These are phyloP conservation scores for Chaetomium globosum DNA, from an alignment of 2,329 filamentous ascomycete genomes.

Conservation along the genomic window DNA sequence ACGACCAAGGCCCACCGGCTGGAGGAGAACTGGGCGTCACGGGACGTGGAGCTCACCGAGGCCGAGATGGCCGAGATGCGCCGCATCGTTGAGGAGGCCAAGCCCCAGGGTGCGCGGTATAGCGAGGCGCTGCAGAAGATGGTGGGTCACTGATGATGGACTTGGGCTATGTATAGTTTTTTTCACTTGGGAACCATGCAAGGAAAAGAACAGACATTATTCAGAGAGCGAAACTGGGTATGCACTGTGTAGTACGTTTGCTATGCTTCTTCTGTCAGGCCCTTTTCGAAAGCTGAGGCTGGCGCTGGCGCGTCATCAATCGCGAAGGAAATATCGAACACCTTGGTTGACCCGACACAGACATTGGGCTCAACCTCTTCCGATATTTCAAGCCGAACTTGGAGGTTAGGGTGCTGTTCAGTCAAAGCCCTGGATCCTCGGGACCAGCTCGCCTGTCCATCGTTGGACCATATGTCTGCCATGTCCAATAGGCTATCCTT, in stretches of 20 bases:
- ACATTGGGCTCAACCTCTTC: neutral
- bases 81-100: constrained; percentile 13
- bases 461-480: too few species aligned
- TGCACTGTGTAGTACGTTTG: too few species aligned
- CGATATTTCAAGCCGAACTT: neutral
- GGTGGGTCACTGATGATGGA: constrained; percentile 7
- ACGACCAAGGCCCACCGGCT: constrained; percentile 18
- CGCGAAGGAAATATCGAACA: neutral
- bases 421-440: neutral
- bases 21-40: constrained; percentile 18
- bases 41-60: constrained; percentile 15
- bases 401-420: neutral
- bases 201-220: too few species aligned
- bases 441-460: too few species aligned
- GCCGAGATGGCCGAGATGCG: constrained; percentile 14
- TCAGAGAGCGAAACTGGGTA: too few species aligned
- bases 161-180: neutral
- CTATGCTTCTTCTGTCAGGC: too few species aligned
- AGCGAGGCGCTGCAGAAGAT: constrained; percentile 2
- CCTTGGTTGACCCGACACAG: neutral
- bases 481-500: neutral
- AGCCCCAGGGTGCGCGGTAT: constrained; percentile 15
- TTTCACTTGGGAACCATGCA: too few species aligned
- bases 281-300: too few species aligned
- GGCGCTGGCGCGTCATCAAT: too few species aligned